These are phyloP conservation scores for Camellia sinensis DNA, from an alignment of 148 eudicot genomes.

Conservation along the genomic window DNA sequence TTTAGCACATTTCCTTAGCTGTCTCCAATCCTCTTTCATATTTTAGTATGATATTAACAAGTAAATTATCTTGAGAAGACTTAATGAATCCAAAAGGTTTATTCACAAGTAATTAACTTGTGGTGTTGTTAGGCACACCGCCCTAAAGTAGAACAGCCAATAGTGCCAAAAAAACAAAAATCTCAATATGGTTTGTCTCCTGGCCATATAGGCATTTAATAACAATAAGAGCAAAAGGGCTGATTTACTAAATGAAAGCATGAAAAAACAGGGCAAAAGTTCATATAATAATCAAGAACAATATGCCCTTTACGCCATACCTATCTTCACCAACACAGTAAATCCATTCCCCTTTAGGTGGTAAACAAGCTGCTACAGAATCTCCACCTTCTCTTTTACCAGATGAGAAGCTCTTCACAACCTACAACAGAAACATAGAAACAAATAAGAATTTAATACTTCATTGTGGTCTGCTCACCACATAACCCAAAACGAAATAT, in stretches of 20 bases:
- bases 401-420: constrained; percentile 94
- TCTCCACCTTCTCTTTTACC: constrained; percentile 99
- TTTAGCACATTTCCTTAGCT: background rate
- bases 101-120: background rate
- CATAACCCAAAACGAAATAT: constrained; percentile 4
- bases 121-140: background rate
- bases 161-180: background rate
- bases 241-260: background rate
- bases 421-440: constrained; percentile 39
- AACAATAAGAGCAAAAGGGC: background rate
- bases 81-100: background rate
- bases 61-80: background rate
- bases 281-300: background rate
- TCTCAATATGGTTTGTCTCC: background rate
- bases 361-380: constrained; percentile 85
- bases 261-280: background rate
- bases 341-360: constrained; percentile 99
- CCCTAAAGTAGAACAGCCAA: background rate
- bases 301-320: constrained; percentile 27
- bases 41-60: background rate
- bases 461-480: background rate
- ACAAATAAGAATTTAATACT: background rate
- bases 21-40: background rate
- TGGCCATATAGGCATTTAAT: background rate
- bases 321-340: constrained; percentile 99